Evolutionary conservation across 1,139 yeast genomes (phyloP).

Genomic region (Taphrina communis): DNA sequence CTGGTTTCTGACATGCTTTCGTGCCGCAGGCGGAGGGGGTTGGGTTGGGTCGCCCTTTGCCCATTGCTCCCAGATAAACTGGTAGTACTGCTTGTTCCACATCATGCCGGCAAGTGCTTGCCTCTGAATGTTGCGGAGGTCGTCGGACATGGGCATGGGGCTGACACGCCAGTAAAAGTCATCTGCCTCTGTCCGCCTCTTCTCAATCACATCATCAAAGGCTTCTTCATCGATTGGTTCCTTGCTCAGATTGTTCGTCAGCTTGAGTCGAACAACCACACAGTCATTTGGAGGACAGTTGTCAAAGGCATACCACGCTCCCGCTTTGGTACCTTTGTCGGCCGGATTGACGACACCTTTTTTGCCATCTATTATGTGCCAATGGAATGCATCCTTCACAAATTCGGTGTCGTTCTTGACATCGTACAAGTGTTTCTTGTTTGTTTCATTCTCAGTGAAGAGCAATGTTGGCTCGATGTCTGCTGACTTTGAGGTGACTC

Average conservation of each 20-base stretch:
- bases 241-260: constrained; percentile 55
- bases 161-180: constrained; percentile 90
- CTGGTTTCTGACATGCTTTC: constrained; percentile 83
- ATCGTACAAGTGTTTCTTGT: constrained; percentile 68
- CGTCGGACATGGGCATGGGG: constrained; percentile 84
- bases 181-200: constrained; percentile 88
- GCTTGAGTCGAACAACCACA: constrained; percentile 82
- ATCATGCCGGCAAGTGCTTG: constrained; percentile 94
- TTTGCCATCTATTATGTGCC: constrained; percentile 68
- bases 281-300: constrained; percentile 89
- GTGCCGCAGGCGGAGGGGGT: constrained; percentile 73
- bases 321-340: constrained; percentile 71
- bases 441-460: constrained; percentile 91
- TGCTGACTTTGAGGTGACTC: constrained; percentile 57
- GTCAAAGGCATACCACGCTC: constrained; percentile 82
- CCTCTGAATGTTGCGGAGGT: constrained; percentile 82
- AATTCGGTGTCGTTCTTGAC: constrained; percentile 62
- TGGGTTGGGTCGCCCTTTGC: constrained; percentile 82
- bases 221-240: constrained; percentile 69
- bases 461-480: constrained; percentile 72
- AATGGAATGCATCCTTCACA: constrained; percentile 93
- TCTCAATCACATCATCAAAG: constrained; percentile 73
- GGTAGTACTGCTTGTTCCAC: constrained; percentile 94
- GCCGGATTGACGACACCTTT: constrained; percentile 71
- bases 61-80: constrained; percentile 88